These are phyloP conservation scores for Bonia amplexicaulis DNA, from an alignment of 176 grass and related monocot genomes.

Conservation along the genomic window DNA sequence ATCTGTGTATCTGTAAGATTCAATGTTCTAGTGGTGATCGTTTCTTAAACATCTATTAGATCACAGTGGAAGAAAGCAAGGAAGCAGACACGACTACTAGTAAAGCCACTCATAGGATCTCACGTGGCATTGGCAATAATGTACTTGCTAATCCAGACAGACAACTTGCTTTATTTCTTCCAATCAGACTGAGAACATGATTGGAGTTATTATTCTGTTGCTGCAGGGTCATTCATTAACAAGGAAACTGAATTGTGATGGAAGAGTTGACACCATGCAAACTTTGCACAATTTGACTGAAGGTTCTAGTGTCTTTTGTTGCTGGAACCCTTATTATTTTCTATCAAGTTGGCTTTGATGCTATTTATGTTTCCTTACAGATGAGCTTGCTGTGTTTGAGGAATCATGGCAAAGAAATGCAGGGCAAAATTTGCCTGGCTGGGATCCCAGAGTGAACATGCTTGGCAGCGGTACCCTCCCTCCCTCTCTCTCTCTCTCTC, in stretches of 20 bases:
- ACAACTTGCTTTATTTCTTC: neutral
- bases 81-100: constrained; percentile 65
- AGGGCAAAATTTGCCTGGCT: constrained; percentile 34
- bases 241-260: constrained; percentile 52
- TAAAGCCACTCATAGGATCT: constrained; percentile 64
- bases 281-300: constrained; percentile 64
- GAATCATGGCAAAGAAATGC: constrained; percentile 61
- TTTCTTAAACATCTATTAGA: constrained; percentile 34
- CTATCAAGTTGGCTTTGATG: constrained; percentile 1
- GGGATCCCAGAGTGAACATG: constrained; percentile 36
- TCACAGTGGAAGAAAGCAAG: constrained; percentile 72
- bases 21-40: constrained; percentile 11
- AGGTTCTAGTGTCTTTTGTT: constrained; percentile 29
- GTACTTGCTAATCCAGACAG: constrained; percentile 30
- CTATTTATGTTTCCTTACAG: constrained; percentile 20
- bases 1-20: neutral
- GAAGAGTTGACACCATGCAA: constrained; percentile 53
- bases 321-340: neutral
- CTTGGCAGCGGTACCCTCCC: constrained; percentile 21
- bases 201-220: constrained; percentile 12
- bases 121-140: constrained; percentile 71
- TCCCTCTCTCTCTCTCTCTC: neutral
- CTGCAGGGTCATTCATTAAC: constrained; percentile 68
- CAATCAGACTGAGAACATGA: neutral
- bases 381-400: constrained; percentile 57